Conservation (phyloP, 2,329 filamentous ascomycete species). For the Stachybotrys elegans region DNA sequence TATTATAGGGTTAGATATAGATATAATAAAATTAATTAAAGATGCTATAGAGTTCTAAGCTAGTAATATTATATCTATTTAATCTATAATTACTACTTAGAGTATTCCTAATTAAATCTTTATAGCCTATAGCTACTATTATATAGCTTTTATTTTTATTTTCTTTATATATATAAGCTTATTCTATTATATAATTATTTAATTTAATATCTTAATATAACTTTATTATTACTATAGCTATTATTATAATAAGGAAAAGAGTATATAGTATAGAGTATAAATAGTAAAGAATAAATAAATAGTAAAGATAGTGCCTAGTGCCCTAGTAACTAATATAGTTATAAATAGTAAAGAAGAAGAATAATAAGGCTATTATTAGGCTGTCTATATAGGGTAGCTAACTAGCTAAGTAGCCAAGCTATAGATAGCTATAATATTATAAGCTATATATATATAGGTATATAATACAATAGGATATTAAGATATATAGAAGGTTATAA, state of each 20-base stretch:
- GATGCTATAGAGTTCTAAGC: neutral
- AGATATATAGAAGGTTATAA: too few relatives aligned
- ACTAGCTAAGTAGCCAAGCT: too few relatives aligned
- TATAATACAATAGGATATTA: too few relatives aligned
- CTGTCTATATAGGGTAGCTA: too few relatives aligned
- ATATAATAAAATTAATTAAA: neutral
- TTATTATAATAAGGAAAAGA: neutral
- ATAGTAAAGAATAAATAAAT: neutral
- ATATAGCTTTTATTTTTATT: neutral
- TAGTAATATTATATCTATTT: too few relatives aligned
- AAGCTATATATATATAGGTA: too few relatives aligned
- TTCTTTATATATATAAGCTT: neutral
- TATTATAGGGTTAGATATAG: neutral
- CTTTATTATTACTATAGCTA: too few relatives aligned
- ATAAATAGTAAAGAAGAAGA: neutral
- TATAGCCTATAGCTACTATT: neutral
- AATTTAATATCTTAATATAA: neutral
- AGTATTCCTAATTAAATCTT: too few relatives aligned
- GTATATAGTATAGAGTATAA: neutral
- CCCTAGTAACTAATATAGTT: neutral
- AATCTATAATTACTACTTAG: too few relatives aligned
- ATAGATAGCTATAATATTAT: too few relatives aligned
- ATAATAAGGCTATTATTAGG: too few relatives aligned
- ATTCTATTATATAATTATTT: neutral
- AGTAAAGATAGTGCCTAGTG: neutral